Base-by-base conservation (phyloP, 1,139 yeast genomes). In the Nakaseomyces delphensis region DNA sequence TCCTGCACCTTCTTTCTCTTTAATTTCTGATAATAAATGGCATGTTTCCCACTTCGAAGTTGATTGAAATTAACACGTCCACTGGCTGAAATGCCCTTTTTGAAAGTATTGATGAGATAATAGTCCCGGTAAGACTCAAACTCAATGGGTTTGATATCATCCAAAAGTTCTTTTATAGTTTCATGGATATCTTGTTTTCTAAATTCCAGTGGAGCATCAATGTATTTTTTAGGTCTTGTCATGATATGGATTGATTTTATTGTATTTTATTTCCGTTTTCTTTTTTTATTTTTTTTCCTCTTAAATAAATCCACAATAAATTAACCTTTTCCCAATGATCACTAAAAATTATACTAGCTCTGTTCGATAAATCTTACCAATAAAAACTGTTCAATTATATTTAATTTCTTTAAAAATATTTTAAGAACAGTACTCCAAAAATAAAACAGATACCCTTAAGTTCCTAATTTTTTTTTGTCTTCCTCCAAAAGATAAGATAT, bases 91-190 rank as follows among this genome's bases (percentile, higher is more conserved):
- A 48, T 50, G 5, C 64, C 64, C 40, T 48, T 55, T 41, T 51
- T 50, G 40, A 62, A 62, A 1, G 54, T 52, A 31, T 54, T 46
- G 9, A 62, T 47, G 2, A 53, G 21, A 43, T 50, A 60, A 43
- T 50, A 60, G 23, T 60, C 63, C 31, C 48, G 45, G 41, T 62
- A 62, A 2, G 64, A 56, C 46, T 62, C 65, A 48, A 60, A 62
- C 38, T 62, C 65, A 13, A 54, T 31, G 4, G 62, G 62, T 24
- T 45, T 41, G 3, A 60, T 44, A 4, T 36, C 28, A 39, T 38
- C 48, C 36, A 24, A 16, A 6, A 43, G 42, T 42, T 38, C 43
- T 20, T 46, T 44, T 18, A 40, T 32, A 11, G 24, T 37, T 37
- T 43, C 37, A 15, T 23, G 30, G n/a, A 28, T 40, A 21, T 28